Conservation (phyloP, 2,329 filamentous ascomycete genomes). For the Epichloe sp. region DNA sequence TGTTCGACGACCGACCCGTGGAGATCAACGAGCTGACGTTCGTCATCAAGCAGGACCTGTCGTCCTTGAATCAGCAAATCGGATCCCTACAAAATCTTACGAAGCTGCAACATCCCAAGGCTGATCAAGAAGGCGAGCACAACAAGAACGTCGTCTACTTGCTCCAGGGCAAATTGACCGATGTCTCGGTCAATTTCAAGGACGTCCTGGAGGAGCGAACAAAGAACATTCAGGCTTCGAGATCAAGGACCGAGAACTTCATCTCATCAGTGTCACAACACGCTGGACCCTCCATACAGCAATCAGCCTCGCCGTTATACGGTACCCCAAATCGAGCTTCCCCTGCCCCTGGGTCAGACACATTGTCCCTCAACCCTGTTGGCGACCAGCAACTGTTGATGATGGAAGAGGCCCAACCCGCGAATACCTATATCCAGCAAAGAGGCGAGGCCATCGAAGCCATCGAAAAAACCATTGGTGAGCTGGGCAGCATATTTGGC, state of each 20-base stretch:
- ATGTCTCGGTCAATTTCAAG: constrained; percentile 92
- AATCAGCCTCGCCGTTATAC: constrained; percentile 78
- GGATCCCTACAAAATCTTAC: constrained; percentile 67
- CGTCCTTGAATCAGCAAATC: constrained; percentile 73
- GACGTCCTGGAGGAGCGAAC: constrained; percentile 92
- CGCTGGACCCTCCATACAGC: constrained; percentile 52
- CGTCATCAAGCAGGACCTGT: constrained; percentile 95
- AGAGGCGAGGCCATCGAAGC: constrained; percentile 92
- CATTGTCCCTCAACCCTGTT: constrained; percentile 70
- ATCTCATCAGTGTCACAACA: constrained; percentile 79
- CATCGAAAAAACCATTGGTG: constrained; percentile 88
- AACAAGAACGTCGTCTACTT: constrained; percentile 95
- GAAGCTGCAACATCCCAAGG: constrained; percentile 59
- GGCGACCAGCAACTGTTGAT: constrained; percentile 78
- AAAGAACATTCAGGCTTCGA: constrained; percentile 92
- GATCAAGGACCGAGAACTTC: constrained; percentile 90
- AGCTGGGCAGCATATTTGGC: constrained; percentile 81
- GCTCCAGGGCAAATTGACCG: constrained; percentile 79
- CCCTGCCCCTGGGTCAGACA: constrained; percentile 55
- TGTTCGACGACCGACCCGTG: constrained; percentile 92
- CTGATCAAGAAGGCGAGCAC: constrained; percentile 81
- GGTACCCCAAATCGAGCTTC: constrained; percentile 58
- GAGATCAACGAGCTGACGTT: constrained; percentile 96
- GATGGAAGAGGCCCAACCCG: constrained; percentile 79
- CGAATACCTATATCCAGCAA: constrained; percentile 84